phyloP scores from a whole-genome alignment of 2,329 filamentous ascomycete genomes.

The Ophiostoma pallidulum region DNA sequence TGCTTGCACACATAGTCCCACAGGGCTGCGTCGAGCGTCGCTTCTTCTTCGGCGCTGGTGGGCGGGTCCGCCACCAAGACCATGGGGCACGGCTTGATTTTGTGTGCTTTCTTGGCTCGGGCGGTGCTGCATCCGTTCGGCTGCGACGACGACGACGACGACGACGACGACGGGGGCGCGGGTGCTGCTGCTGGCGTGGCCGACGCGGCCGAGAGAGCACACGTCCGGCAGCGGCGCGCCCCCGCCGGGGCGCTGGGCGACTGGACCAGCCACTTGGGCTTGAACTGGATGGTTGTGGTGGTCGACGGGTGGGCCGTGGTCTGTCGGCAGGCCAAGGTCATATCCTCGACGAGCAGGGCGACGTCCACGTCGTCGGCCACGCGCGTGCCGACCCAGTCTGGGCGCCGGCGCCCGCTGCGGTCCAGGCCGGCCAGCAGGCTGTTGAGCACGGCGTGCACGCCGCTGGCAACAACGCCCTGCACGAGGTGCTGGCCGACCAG shows the following conservation, averaged over 20 bases:
- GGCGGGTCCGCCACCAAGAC: conserved; percentile 13
- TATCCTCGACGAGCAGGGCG: conserved; percentile 66
- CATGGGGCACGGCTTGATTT: conserved; percentile 18
- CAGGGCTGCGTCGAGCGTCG: conserved; percentile 11
- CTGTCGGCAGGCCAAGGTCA: conserved; percentile 41
- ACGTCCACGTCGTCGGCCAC: conserved; percentile 48
- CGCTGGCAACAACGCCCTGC: conserved; percentile 29
- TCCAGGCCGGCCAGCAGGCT: conserved; percentile 36
- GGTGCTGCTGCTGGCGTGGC: neutral
- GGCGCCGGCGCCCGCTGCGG: conserved; percentile 23
- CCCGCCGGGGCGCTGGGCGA: conserved; percentile 58
- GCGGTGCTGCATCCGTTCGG: neutral
- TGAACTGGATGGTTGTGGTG: conserved; percentile 55
- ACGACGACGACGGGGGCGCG: no score
- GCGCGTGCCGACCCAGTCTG: conserved; percentile 38
- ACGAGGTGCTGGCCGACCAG: conserved; percentile 49
- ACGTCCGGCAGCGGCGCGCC: conserved; percentile 63
- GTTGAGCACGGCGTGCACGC: conserved; percentile 42
- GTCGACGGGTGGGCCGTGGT: neutral
- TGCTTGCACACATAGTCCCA: conserved; percentile 25
- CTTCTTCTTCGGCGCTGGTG: conserved; percentile 1
- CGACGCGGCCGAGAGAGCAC: conserved; percentile 42
- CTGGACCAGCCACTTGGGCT: conserved; percentile 75
- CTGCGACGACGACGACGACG: neutral
- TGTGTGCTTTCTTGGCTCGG: conserved; percentile 5